Conservation (phyloP, 2,329 filamentous ascomycete genomes). For the Xylaria sp. region DNA sequence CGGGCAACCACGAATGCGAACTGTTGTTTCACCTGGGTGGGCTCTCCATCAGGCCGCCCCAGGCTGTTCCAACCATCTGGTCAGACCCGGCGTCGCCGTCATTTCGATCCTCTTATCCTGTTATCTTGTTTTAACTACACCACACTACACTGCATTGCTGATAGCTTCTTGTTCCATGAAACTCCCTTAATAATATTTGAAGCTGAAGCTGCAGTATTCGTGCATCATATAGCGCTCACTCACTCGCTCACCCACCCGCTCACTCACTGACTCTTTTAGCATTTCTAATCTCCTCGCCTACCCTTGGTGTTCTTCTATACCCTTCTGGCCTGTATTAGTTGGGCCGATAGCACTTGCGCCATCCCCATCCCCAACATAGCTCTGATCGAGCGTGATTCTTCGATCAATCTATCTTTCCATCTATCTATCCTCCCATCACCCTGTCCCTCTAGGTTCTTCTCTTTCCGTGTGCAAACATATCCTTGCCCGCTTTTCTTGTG, state of each 20-base stretch:
- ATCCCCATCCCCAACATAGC: constrained; percentile 22
- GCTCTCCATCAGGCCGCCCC: constrained; percentile 22
- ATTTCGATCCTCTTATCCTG: constrained; percentile 23
- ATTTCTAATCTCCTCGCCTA: constrained; percentile 10
- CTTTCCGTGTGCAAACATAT: constrained; percentile 9
- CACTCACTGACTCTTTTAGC: constrained; percentile 7
- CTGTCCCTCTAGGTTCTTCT: neutral
- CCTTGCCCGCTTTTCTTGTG: constrained; percentile 10
- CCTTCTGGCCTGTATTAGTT: neutral
- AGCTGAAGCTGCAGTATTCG: constrained; percentile 11
- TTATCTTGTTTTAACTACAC: constrained; percentile 10
- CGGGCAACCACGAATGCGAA: constrained; percentile 26
- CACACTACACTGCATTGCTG: neutral
- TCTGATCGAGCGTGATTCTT: neutral
- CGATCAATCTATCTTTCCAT: neutral
- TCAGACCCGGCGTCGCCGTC: constrained; percentile 14
- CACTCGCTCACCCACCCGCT: constrained; percentile 4
- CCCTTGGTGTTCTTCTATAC: neutral
- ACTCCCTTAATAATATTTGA: constrained; percentile 5
- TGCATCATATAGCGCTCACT: neutral
- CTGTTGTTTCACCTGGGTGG: constrained; percentile 42
- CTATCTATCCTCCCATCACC: neutral
- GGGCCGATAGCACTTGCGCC: constrained; percentile 2
- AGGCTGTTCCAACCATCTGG: neutral
- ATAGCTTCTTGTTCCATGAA: constrained; percentile 9